Percentiles rank a stretch among this genome's conserved stretches.
Evolutionary conservation across 1,284 basidiomycete species (phyloP).

Genomic region (Retiboletus flavoniger): DNA sequence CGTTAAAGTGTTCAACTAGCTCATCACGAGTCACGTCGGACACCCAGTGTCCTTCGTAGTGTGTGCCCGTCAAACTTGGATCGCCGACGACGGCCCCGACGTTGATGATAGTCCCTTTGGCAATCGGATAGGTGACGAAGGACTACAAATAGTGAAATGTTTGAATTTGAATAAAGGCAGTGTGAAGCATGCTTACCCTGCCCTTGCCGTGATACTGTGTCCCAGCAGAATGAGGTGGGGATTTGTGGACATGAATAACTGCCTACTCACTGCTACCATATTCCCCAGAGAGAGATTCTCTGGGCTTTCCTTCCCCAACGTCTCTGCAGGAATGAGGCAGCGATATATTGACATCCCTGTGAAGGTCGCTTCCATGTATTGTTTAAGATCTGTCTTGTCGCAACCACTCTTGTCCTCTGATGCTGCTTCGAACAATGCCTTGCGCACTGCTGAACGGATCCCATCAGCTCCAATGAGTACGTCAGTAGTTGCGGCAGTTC

Average conservation of each 20-base stretch:
- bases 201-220: conserved; percentile 17
- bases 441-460: conserved; percentile 22
- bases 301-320: conserved; percentile 7
- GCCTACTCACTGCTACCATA: conserved; percentile 13
- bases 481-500: conserved; percentile 19
- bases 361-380: conserved; percentile 18
- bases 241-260: background rate
- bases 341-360: conserved; percentile 20
- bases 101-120: conserved; percentile 42
- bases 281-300: conserved; percentile 3
- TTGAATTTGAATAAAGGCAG: background rate
- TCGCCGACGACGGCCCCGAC: conserved; percentile 39
- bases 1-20: conserved; percentile 30
- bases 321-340: conserved; percentile 18
- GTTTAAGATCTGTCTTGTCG: conserved; percentile 3
- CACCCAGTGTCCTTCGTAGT: conserved; percentile 40
- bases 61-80: conserved; percentile 37
- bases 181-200: conserved; percentile 3
- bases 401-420: background rate
- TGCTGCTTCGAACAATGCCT: conserved; percentile 15
- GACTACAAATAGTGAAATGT: conserved; percentile 23
- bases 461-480: conserved; percentile 23
- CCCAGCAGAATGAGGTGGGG: background rate
- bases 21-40: conserved; percentile 30
- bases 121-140: conserved; percentile 45